Evolutionary conservation across 208 protist species (phyloP), one percentile per base, ranked within the genome.

Genomic region (Crithidia acanthocephali): DNA sequence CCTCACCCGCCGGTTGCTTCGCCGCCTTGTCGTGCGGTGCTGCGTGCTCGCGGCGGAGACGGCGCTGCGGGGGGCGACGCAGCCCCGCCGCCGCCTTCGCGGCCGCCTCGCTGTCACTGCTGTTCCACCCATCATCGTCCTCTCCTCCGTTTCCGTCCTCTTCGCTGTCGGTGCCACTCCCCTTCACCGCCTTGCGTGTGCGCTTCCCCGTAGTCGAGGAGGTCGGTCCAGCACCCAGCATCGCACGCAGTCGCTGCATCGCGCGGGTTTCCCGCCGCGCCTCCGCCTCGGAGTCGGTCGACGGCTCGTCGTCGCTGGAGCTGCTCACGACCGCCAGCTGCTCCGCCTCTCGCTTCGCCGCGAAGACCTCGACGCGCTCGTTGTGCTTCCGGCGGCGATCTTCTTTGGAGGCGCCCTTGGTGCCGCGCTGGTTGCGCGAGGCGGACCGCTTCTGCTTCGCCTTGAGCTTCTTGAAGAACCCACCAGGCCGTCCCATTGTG

Each of bases 401-500:
- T 59, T 95, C 88, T 64, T 90, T 92, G 27, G 82, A 90, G 33
- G 88, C 87, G 9, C 91, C 91, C 55, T 90, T 95, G 20, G 91
- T 93, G 13, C 91, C 91, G 27, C 91, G 87, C 40, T 85, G 72
- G 1, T 61, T 71, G 44, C 77, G 75, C 27, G 79, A 82, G 2
- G 75, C 81, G 22, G 64, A 42, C 27, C 78, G 78, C 58, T 85
- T 83, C 71, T 95, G 82, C 75, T 93, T 93, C 27, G 84, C 80
- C 75, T 92, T 91, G 3, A 95, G 77, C 53, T 78, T 67, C 72
- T 91, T 92, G 68, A 95, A 95, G 74, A 95, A 95, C 2, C 91
- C 91, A 25, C 86, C 88, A 1, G 87, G 82, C 45, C 90, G 91
- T 8, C 87, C 87, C 87, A 93, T 91, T 22, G 28, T 60, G 10